Percentiles rank a stretch among this genome's conserved stretches.
Evolutionary conservation across 768 basidiomycete species (phyloP).

Genomic region (Mycena vulgaris): DNA sequence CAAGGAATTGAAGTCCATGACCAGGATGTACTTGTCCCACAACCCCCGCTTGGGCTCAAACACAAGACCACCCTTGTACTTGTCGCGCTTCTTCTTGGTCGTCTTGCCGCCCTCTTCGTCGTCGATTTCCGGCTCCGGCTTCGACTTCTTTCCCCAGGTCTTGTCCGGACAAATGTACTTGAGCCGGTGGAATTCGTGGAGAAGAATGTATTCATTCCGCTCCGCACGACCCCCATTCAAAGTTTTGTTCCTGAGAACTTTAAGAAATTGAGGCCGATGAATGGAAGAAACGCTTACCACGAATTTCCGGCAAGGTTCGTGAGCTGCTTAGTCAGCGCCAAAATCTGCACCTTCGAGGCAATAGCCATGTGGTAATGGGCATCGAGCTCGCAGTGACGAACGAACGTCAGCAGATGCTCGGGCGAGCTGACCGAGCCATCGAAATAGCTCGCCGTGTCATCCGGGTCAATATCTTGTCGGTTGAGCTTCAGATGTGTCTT

Average conservation of each 20-base stretch:
- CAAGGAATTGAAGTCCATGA: slow-evolving; percentile 99
- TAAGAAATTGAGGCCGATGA: too few species aligned
- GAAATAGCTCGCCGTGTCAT: slow-evolving; percentile 93
- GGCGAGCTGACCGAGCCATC: slow-evolving; percentile 86
- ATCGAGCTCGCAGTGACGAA: slow-evolving; percentile 95
- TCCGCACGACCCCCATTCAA: slow-evolving; percentile 98
- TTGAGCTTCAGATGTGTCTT: slow-evolving; percentile 88
- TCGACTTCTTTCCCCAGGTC: slow-evolving; percentile 83
- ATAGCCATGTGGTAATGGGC: slow-evolving; percentile 99
- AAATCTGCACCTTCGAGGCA: slow-evolving; percentile 91
- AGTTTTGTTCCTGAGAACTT: slow-evolving; percentile 87
- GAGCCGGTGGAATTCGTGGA: slow-evolving; percentile 96
- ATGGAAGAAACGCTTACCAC: slow-evolving; percentile 70
- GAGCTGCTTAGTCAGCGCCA: slow-evolving; percentile 93
- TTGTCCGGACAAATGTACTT: slow-evolving; percentile 99
- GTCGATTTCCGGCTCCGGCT: slow-evolving; percentile 65
- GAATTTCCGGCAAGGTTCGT: slow-evolving; percentile 97
- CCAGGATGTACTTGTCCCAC: slow-evolving; percentile 97
- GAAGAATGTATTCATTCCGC: slow-evolving; percentile 98
- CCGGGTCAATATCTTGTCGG: slow-evolving; percentile 95
- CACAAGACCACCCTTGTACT: slow-evolving; percentile 98
- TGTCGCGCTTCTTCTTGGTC: slow-evolving; percentile 85
- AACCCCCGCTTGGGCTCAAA: slow-evolving; percentile 96
- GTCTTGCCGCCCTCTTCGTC: slow-evolving; percentile 72
- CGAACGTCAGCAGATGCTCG: slow-evolving; percentile 86